Conservation (phyloP, 257 asterid species). For the Fraxinus excelsior region DNA sequence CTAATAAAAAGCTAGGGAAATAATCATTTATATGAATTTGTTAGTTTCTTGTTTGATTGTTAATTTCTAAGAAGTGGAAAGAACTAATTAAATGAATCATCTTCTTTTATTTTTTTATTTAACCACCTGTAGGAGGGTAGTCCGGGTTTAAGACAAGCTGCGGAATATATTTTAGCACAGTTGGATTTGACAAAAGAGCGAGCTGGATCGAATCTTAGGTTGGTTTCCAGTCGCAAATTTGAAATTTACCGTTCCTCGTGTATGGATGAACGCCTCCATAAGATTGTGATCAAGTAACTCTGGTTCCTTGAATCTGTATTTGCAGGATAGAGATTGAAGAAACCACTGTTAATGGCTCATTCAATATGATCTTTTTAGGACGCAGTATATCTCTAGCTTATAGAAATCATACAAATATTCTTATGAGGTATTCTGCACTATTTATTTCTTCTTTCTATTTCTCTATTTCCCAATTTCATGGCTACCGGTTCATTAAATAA, state of each 20-base stretch:
- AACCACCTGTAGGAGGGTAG: conserved; percentile 69
- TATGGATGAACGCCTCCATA: neutral
- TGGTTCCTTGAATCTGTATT: conserved; percentile 24
- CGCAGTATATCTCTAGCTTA: conserved; percentile 78
- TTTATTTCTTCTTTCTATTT: conserved; percentile 4
- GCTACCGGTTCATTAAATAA: neutral
- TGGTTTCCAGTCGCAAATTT: conserved; percentile 12
- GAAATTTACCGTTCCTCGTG: neutral
- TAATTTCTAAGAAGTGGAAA: neutral
- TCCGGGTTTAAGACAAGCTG: conserved; percentile 84
- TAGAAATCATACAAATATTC: conserved; percentile 78
- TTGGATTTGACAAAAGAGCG: conserved; percentile 74
- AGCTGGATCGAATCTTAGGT: conserved; percentile 82
- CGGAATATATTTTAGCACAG: conserved; percentile 69
- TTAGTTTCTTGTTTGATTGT: neutral
- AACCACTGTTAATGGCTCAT: conserved; percentile 83
- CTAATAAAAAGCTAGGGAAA: neutral
- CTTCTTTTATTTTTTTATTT: conserved; percentile 5
- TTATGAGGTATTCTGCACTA: conserved; percentile 63
- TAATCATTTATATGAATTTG: neutral
- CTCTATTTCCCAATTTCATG: conserved; percentile 1
- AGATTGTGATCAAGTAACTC: conserved; percentile 20
- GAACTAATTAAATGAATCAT: neutral
- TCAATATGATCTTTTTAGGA: conserved; percentile 79
- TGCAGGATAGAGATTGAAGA: conserved; percentile 93